These are phyloP conservation scores for Suillus placidus DNA, from an alignment of 768 basidiomycete species.

Conservation along the genomic window DNA sequence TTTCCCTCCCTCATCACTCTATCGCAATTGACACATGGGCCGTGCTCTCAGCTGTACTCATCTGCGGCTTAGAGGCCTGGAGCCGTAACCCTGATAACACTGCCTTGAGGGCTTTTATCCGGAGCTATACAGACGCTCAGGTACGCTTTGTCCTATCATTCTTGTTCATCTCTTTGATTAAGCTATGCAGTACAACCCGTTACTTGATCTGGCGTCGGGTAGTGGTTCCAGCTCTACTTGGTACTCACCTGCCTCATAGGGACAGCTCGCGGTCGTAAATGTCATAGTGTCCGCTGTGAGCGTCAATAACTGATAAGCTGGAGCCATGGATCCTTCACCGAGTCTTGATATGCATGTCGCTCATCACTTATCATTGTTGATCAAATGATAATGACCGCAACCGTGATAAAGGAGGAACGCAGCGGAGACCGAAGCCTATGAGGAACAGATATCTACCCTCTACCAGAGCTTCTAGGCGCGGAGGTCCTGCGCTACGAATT, in stretches of 20 bases:
- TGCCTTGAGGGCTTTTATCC: constrained; percentile 43
- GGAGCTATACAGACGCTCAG: constrained; percentile 56
- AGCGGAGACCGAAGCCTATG: not conserved
- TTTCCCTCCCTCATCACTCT: not conserved
- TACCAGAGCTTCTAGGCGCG: not conserved
- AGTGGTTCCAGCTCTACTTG: constrained; percentile 8
- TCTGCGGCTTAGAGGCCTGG: constrained; percentile 52
- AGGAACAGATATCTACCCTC: not conserved
- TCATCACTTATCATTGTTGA: no score
- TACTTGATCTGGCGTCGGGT: constrained; percentile 8
- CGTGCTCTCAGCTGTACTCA: constrained; percentile 39
- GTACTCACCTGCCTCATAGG: constrained; percentile 15
- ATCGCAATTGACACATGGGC: not conserved
- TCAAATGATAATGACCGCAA: not conserved
- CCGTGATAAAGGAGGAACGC: not conserved
- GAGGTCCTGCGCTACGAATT: not conserved
- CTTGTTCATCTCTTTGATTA: not conserved
- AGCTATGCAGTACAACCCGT: constrained; percentile 8
- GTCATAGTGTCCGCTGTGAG: constrained; percentile 10
- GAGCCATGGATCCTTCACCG: no score
- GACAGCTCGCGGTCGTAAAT: constrained; percentile 9
- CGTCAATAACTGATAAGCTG: constrained; percentile 1
- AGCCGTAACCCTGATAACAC: constrained; percentile 39
- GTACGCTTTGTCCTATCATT: constrained; percentile 25
- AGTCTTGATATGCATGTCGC: not conserved